Evolutionary conservation across 2,329 filamentous ascomycete genomes (phyloP).

Genomic region (Capronia epimyces): DNA sequence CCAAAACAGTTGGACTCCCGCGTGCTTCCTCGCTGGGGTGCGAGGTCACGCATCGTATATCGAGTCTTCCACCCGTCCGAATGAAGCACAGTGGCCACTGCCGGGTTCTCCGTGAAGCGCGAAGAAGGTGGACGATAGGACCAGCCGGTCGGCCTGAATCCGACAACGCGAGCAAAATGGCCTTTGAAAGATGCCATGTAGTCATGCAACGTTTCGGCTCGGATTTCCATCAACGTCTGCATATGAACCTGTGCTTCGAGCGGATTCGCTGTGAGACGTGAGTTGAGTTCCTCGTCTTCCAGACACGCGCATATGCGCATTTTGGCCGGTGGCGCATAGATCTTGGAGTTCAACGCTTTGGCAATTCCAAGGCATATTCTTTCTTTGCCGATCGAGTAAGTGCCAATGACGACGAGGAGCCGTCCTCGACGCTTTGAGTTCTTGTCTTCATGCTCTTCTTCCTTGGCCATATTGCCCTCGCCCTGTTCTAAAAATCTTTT

Average conservation of each 20-base stretch:
- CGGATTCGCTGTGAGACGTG: slow-evolving; percentile 72
- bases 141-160: slow-evolving; percentile 91
- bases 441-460: slow-evolving; percentile 29
- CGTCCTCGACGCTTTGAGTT: slow-evolving; percentile 50
- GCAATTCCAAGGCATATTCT: slow-evolving; percentile 91
- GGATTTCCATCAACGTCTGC: slow-evolving; percentile 92
- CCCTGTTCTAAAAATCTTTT: slow-evolving; percentile 54
- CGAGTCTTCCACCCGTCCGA: slow-evolving; percentile 68
- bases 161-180: slow-evolving; percentile 79
- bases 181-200: slow-evolving; percentile 76
- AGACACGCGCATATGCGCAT: slow-evolving; percentile 78
- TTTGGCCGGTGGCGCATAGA: slow-evolving; percentile 79
- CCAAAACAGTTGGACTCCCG: slow-evolving; percentile 80
- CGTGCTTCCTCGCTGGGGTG: slow-evolving; percentile 77
- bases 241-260: slow-evolving; percentile 91
- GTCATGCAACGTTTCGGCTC: slow-evolving; percentile 80
- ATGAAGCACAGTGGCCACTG: slow-evolving; percentile 60
- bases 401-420: slow-evolving; percentile 86
- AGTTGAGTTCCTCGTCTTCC: slow-evolving; percentile 74
- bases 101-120: slow-evolving; percentile 57
- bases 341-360: slow-evolving; percentile 75
- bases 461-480: slow-evolving; percentile 35
- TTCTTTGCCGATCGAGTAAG: slow-evolving; percentile 97
- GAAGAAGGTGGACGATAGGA: slow-evolving; percentile 71
- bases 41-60: slow-evolving; percentile 66